These are phyloP conservation scores for Rhododendron williamsianum DNA, from an alignment of 148 eudicot species.

Conservation along the genomic window DNA sequence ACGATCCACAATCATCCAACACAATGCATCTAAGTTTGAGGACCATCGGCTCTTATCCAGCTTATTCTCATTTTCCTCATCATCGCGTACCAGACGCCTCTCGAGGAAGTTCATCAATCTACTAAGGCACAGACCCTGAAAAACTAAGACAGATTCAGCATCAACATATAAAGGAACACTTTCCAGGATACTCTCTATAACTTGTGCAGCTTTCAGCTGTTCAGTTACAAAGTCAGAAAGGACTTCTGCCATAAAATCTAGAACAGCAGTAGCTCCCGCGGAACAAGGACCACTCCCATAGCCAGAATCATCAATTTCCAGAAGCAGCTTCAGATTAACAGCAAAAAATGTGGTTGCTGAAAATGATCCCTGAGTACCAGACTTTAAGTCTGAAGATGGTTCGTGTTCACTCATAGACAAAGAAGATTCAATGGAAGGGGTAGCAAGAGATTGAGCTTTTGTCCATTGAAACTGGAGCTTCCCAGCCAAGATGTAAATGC, in stretches of 20 bases:
- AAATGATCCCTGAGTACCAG: slow-evolving; percentile 39
- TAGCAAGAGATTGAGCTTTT: slow-evolving; percentile 32
- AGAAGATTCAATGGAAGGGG: slow-evolving; percentile 58
- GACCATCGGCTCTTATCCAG: slow-evolving; percentile 92
- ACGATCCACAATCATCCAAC: slow-evolving; percentile 90
- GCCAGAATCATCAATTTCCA: slow-evolving; percentile 84
- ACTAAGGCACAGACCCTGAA: slow-evolving; percentile 93
- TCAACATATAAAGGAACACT: slow-evolving; percentile 80
- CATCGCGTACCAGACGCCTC: slow-evolving; percentile 93
- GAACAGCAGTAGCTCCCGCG: slow-evolving; percentile 89
- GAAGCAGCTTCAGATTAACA: slow-evolving; percentile 57
- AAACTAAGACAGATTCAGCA: slow-evolving; percentile 73
- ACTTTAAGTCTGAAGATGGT: slow-evolving; percentile 50
- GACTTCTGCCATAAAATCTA: slow-evolving; percentile 89
- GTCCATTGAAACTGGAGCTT: slow-evolving; percentile 33
- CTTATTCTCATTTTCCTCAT: slow-evolving; percentile 85
- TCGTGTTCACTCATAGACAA: slow-evolving; percentile 49
- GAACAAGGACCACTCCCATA: slow-evolving; percentile 96
- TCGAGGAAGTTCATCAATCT: slow-evolving; percentile 96
- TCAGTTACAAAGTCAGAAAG: slow-evolving; percentile 83
- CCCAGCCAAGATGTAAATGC: slow-evolving; percentile 72
- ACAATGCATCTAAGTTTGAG: slow-evolving; percentile 72
- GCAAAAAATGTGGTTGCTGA: slow-evolving; percentile 38
- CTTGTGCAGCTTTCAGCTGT: slow-evolving; percentile 76
- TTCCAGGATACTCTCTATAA: slow-evolving; percentile 74